Evolutionary conservation across 805 yeast species (phyloP).

Genomic region (Spathaspora sp.): DNA sequence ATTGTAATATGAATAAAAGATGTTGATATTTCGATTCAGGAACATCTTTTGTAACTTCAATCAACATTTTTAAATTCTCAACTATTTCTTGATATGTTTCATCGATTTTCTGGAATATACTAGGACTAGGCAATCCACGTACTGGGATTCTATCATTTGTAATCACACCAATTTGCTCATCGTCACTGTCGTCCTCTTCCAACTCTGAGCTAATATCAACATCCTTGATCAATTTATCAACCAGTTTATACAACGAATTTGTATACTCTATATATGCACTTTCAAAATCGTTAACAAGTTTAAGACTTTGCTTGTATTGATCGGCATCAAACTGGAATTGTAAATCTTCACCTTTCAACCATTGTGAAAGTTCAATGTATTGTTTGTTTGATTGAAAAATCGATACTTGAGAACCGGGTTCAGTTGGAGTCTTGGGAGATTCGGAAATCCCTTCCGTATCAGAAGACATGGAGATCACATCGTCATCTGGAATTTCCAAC

Average conservation of each 20-base stretch:
- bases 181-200: slow-evolving; percentile 17
- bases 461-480: slow-evolving; percentile 15
- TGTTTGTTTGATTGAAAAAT: slow-evolving; percentile 11
- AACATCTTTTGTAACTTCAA: slow-evolving; percentile 21
- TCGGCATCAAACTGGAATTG: slow-evolving; percentile 41
- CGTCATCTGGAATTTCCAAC: slow-evolving; percentile 41
- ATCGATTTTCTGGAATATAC: slow-evolving; percentile 8
- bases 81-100: slow-evolving; percentile 24
- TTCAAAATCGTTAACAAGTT: slow-evolving; percentile 35
- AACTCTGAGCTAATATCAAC: slow-evolving; percentile 13
- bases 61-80: slow-evolving; percentile 25
- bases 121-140: not conserved
- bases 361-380: slow-evolving; percentile 42
- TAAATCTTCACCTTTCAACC: slow-evolving; percentile 35
- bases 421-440: slow-evolving; percentile 3
- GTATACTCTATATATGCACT: slow-evolving; percentile 44
- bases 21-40: slow-evolving; percentile 32
- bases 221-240: slow-evolving; percentile 33
- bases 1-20: slow-evolving; percentile 49
- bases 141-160: slow-evolving; percentile 4
- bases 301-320: slow-evolving; percentile 34
- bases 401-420: not conserved
- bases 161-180: slow-evolving; percentile 30
- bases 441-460: slow-evolving; percentile 25
- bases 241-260: slow-evolving; percentile 46